Evolutionary conservation across 148 eudicot species (phyloP).

Genomic region (Persicaria tinctoria): DNA sequence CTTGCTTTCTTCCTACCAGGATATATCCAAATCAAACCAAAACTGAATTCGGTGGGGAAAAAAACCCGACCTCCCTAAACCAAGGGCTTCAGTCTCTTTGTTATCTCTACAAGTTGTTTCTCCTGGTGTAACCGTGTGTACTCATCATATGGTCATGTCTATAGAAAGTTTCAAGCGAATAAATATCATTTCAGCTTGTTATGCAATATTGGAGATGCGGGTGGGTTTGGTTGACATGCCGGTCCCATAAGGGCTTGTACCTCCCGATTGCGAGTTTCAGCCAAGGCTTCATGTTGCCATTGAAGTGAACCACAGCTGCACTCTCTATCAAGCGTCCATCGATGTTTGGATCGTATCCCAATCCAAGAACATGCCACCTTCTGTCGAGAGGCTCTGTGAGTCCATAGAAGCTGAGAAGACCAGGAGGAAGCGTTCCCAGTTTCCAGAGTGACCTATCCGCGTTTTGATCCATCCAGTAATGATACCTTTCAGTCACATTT

Average conservation of each 20-base stretch:
- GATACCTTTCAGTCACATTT: conserved; percentile 25
- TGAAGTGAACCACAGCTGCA: conserved; percentile 27
- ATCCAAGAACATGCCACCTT: conserved; percentile 29
- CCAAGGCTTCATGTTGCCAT: conserved; percentile 32
- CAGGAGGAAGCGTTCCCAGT: conserved; percentile 32
- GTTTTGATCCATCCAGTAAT: conserved; percentile 33
- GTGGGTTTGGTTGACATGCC: conserved; percentile 21
- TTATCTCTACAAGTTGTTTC: not conserved
- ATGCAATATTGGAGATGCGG: conserved; percentile 19
- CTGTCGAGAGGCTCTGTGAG: conserved; percentile 28
- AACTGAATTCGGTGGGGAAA: not conserved
- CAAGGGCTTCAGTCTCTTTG: not conserved
- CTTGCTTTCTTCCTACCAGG: not conserved
- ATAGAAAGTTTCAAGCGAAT: not conserved
- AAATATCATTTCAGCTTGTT: not conserved
- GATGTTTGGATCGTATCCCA: conserved; percentile 21
- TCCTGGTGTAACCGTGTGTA: not conserved
- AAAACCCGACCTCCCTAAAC: not conserved
- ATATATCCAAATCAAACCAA: not conserved
- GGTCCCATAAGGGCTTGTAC: conserved; percentile 27
- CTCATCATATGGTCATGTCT: not conserved
- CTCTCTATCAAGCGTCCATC: conserved; percentile 16
- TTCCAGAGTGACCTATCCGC: conserved; percentile 28
- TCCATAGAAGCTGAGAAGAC: conserved; percentile 30
- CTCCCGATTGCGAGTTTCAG: conserved; percentile 22